These are phyloP conservation scores for Salix exigua DNA, from an alignment of 345 rosid species.

Conservation along the genomic window DNA sequence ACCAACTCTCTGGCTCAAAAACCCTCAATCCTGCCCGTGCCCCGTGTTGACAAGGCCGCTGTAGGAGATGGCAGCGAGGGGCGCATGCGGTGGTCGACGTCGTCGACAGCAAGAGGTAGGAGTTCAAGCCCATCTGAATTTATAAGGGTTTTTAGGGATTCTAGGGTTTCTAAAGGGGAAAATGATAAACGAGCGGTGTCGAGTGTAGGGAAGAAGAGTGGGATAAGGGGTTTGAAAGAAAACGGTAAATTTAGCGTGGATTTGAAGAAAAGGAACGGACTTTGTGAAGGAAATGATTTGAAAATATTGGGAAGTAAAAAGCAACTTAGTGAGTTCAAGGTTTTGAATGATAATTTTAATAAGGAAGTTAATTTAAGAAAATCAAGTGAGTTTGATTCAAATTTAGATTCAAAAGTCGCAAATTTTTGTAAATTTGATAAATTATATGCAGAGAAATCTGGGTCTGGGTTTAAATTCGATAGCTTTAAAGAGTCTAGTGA, in stretches of 20 bases:
- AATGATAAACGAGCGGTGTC: constrained; percentile 29
- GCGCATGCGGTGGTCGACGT: constrained; percentile 47
- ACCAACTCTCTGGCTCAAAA: constrained; percentile 45
- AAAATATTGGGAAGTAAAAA: constrained; percentile 12
- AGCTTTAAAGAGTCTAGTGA: constrained; percentile 16
- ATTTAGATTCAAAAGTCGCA: constrained; percentile 21
- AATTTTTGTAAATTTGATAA: constrained; percentile 17
- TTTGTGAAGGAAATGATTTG: background rate
- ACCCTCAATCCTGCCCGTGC: constrained; percentile 50
- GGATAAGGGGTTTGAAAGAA: constrained; percentile 31
- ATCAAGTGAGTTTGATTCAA: constrained; percentile 14
- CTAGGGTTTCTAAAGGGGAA: constrained; percentile 38
- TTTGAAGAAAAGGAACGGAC: constrained; percentile 28
- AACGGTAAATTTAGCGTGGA: constrained; percentile 31
- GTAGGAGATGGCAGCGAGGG: constrained; percentile 29
- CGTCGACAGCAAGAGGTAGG: constrained; percentile 75
- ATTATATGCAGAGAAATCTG: constrained; percentile 23
- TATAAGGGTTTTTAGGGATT: constrained; percentile 43
- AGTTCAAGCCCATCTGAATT: constrained; percentile 78
- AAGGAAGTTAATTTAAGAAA: constrained; percentile 24
- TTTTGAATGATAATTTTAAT: constrained; percentile 12
- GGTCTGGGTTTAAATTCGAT: constrained; percentile 24
- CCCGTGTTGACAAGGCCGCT: constrained; percentile 52
- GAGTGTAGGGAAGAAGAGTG: constrained; percentile 23
- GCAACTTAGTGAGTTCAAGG: constrained; percentile 16